A percentile compares a stretch with the other conserved stretches of the same genome.
Evolutionary conservation across 306 rosid species (phyloP).

Genomic region (Lotus japonicus): DNA sequence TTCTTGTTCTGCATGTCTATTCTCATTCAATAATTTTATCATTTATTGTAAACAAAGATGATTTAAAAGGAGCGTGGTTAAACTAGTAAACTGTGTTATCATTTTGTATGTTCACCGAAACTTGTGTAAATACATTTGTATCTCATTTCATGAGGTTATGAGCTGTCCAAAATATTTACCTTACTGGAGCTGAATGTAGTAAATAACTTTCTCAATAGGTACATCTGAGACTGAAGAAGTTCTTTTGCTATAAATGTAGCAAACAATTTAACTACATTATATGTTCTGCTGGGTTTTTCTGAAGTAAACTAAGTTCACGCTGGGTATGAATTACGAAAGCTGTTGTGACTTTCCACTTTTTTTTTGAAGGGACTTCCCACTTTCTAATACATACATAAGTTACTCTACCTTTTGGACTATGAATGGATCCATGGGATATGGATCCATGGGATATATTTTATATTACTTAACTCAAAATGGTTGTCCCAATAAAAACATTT

Average conservation of each 20-base stretch:
- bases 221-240: not conserved
- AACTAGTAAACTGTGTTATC: not conserved
- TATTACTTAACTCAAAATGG: too few species aligned
- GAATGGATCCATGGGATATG: not conserved
- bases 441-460: not conserved
- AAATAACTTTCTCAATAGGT: not conserved
- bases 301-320: not conserved
- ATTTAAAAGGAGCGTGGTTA: not conserved
- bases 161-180: not conserved
- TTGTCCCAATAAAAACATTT: not conserved
- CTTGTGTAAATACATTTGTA: not conserved
- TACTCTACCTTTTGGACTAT: not conserved
- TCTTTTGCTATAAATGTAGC: not conserved
- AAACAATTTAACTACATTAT: not conserved
- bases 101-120: not conserved
- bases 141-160: not conserved
- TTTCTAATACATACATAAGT: not conserved
- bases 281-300: not conserved
- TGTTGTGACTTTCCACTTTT: not conserved
- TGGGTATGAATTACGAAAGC: not conserved
- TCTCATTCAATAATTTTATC: not conserved
- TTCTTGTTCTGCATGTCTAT: not conserved
- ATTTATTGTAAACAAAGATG: not conserved
- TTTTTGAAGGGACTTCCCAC: too few species aligned
- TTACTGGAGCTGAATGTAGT: not conserved